These are phyloP conservation scores for Calonectria ilicicola DNA, from an alignment of 2,329 filamentous ascomycete species.

Conservation along the genomic window DNA sequence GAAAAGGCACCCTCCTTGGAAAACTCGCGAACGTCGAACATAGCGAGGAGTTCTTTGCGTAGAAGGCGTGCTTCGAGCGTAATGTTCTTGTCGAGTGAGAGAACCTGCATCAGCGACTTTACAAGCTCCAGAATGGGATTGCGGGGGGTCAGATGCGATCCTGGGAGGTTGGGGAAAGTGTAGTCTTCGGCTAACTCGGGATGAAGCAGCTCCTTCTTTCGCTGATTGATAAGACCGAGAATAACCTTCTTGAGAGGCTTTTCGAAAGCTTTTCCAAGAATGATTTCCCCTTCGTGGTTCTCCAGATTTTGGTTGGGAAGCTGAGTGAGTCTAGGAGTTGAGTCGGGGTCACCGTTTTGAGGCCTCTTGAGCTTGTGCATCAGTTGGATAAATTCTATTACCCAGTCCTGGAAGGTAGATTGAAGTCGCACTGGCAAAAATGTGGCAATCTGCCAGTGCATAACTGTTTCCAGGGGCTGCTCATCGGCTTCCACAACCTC, in stretches of 20 bases:
- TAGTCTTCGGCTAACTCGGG: constrained; percentile 90
- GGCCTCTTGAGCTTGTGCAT: constrained; percentile 91
- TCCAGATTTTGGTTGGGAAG: constrained; percentile 69
- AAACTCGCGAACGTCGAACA: constrained; percentile 97
- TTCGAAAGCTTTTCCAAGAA: constrained; percentile 86
- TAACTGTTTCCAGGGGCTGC: constrained; percentile 88
- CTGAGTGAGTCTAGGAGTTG: constrained; percentile 69
- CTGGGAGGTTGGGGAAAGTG: constrained; percentile 83
- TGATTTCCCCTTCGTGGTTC: constrained; percentile 70
- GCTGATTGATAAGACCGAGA: constrained; percentile 81
- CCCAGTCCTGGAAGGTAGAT: constrained; percentile 88
- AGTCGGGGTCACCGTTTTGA: constrained; percentile 59
- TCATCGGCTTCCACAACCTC: constrained; percentile 80
- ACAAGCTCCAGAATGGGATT: constrained; percentile 92
- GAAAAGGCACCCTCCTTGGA: constrained; percentile 86
- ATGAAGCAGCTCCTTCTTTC: constrained; percentile 90
- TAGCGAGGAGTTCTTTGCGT: constrained; percentile 86
- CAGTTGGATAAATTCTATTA: constrained; percentile 92
- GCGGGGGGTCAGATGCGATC: constrained; percentile 65
- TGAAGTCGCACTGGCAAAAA: constrained; percentile 88
- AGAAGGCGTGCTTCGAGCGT: constrained; percentile 88
- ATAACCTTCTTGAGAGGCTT: constrained; percentile 93
- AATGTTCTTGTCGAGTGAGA: constrained; percentile 91
- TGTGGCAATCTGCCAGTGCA: constrained; percentile 97
- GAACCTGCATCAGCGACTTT: constrained; percentile 91